Conservation (phyloP, 2,329 filamentous ascomycete genomes). For the Fusarium continuum region DNA sequence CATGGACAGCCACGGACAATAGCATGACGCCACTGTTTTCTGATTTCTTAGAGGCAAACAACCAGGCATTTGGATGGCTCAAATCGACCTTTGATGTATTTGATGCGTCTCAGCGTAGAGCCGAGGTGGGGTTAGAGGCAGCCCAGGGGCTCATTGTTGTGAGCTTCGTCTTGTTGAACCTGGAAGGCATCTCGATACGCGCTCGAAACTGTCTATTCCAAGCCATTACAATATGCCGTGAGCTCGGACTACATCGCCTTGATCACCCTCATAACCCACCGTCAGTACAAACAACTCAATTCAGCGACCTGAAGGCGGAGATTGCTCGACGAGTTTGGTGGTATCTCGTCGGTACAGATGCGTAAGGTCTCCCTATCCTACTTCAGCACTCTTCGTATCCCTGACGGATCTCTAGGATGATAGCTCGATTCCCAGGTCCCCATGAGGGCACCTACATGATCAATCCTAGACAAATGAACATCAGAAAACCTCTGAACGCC, state of each 20-base stretch:
- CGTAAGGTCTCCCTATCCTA: slow-evolving; percentile 40
- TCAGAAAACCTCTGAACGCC: slow-evolving; percentile 51
- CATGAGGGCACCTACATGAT: slow-evolving; percentile 50
- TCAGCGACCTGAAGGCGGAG: slow-evolving; percentile 45
- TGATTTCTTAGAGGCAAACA: slow-evolving; percentile 42
- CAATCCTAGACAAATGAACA: slow-evolving; percentile 52
- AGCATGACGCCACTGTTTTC: slow-evolving; percentile 42
- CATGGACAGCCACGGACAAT: slow-evolving; percentile 45
- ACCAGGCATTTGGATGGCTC: slow-evolving; percentile 47
- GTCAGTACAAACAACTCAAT: slow-evolving; percentile 34
- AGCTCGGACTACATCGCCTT: slow-evolving; percentile 51
- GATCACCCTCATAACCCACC: slow-evolving; percentile 46
- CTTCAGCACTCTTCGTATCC: too few species aligned
- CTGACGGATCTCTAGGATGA: slow-evolving; percentile 44
- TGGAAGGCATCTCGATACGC: slow-evolving; percentile 42
- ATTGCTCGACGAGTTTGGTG: slow-evolving; percentile 56
- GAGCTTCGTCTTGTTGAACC: slow-evolving; percentile 51
- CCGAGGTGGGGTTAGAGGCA: slow-evolving; percentile 46
- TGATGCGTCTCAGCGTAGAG: slow-evolving; percentile 46
- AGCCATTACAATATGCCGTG: slow-evolving; percentile 34
- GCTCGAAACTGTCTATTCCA: slow-evolving; percentile 23
- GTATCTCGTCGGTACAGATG: slow-evolving; percentile 54
- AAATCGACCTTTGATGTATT: slow-evolving; percentile 49
- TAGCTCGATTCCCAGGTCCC: slow-evolving; percentile 49
- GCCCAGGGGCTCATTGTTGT: slow-evolving; percentile 52